Base-by-base conservation (phyloP, 2,329 filamentous ascomycete species). In the Pseudogymnoascus sp. region DNA sequence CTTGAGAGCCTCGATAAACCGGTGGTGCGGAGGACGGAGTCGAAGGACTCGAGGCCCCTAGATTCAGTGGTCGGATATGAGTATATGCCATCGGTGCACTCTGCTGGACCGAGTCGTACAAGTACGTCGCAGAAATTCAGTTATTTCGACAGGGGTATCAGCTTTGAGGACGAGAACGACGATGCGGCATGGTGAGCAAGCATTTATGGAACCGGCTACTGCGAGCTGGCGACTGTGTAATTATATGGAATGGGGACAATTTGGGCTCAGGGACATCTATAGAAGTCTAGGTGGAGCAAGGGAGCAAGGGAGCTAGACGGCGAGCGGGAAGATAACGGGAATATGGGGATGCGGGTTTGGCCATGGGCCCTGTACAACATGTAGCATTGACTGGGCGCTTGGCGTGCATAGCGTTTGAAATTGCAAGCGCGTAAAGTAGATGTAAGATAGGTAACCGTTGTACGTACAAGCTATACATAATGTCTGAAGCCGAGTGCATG, bases 291-390 rank as follows among this genome's bases (percentile, higher is more conserved):
- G 47, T 54, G 25, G 47, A 54, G 25, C 47, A 54, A 54, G 47
- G 47, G 47, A 54, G 47, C 47, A 54, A 54, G 47, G 47, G 47
- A 54, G 47, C 47, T 54, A 54, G 18, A 18, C 47, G 47, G 32
- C n/a, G 47, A 54, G 47, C 47, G 47, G 47, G 47, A 54, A 54
- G 47, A 20, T 54, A 32, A 54, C 47, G 47, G 43, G 43, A 30
- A 28, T 50, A 50, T 54, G 47, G 47, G 47, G 47, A 54, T 54
- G 47, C 47, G 47, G 47, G 47, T 54, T 54, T 54, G 47, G 47
- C 47, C 47, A 54, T 32, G 47, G 25, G 25, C 47, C 28, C 9
- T 54, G 47, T 54, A 54, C 47, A 18, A 2, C 32, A 54, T 54
- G 47, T 54, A 54, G 25, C 28, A 54, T 54, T 32, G 9, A 18